A percentile compares a stretch with the other conserved stretches of the same genome.
Evolutionary conservation across 2,329 filamentous ascomycete species (phyloP).

Genomic region (Pestalotiopsis sp.): DNA sequence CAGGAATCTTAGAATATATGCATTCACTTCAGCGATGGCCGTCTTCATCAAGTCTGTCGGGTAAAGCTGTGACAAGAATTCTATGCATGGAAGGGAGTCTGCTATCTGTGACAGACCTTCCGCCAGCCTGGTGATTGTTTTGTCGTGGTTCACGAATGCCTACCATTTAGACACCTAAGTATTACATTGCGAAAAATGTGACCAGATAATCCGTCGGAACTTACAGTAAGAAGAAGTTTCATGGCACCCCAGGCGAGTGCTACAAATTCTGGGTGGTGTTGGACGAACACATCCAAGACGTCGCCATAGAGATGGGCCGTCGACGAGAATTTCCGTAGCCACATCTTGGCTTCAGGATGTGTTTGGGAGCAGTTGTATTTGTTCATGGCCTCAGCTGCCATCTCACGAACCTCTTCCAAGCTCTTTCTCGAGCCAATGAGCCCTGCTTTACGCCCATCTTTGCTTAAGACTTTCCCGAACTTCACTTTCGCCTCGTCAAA

Average conservation of each 20-base stretch:
- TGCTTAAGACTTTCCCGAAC: not conserved
- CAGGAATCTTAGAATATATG: not conserved
- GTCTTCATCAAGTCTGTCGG: not conserved
- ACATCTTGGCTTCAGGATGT: not conserved
- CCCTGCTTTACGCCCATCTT: not conserved
- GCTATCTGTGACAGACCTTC: not conserved
- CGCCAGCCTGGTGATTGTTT: not conserved
- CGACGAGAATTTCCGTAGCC: not conserved
- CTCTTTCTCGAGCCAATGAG: not conserved
- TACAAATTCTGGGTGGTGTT: slow-evolving; percentile 11
- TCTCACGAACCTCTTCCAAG: not conserved
- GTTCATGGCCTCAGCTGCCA: not conserved
- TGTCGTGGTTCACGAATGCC: not conserved
- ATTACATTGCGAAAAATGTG: not conserved
- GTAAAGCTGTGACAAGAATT: not conserved
- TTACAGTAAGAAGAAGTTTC: slow-evolving; percentile 12
- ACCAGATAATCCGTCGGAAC: not conserved
- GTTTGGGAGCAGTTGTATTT: not conserved
- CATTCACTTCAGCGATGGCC: not conserved
- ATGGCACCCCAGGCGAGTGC: slow-evolving; percentile 11
- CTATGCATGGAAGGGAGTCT: not conserved
- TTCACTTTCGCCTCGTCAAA: not conserved
- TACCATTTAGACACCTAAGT: fast-evolving
- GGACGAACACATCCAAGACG: slow-evolving; percentile 6
- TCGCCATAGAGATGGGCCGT: not conserved